A percentile compares a stretch with the other conserved stretches of the same genome.
Conservation (phyloP, 805 yeast species). For the Cyberlindnera americana region DNA sequence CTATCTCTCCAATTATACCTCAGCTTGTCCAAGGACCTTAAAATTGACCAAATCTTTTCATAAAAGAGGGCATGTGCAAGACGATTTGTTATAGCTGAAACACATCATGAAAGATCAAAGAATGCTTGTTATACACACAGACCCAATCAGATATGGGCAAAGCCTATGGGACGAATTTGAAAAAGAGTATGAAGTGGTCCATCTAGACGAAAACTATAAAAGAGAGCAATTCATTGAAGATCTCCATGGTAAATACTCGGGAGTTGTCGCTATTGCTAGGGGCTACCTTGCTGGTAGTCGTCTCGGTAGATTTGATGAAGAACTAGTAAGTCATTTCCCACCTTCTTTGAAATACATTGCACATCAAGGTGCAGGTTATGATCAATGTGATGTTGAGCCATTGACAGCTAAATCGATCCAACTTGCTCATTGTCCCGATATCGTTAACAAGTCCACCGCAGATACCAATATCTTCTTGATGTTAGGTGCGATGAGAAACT, state of each 20-base stretch:
- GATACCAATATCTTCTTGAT: conserved; percentile 54
- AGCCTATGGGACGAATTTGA: conserved; percentile 54
- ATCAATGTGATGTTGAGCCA: conserved; percentile 41
- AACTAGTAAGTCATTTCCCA: conserved; percentile 42
- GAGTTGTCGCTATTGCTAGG: conserved; percentile 49
- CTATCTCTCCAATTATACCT: too few relatives aligned
- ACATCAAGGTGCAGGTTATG: conserved; percentile 54
- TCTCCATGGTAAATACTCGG: conserved; percentile 31
- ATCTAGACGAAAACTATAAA: conserved; percentile 33
- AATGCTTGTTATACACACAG: conserved; percentile 2
- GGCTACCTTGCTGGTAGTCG: conserved; percentile 49
- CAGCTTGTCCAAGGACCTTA: too few relatives aligned
- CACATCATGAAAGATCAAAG: too few relatives aligned
- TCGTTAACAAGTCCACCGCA: conserved; percentile 56
- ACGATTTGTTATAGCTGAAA: too few relatives aligned
- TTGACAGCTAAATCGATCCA: conserved; percentile 37
- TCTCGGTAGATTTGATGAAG: conserved; percentile 45
- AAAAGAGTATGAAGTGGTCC: conserved; percentile 37
- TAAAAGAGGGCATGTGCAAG: too few relatives aligned
- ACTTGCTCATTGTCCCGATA: conserved; percentile 40
- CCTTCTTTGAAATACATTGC: conserved; percentile 40
- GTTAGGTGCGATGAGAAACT: conserved; percentile 49
- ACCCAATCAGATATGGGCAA: conserved; percentile 45
- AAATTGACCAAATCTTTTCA: too few relatives aligned
- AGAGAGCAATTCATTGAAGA: conserved; percentile 36